phyloP scores from a whole-genome alignment of 345 rosid genomes.

The Eucalyptus cloeziana region DNA sequence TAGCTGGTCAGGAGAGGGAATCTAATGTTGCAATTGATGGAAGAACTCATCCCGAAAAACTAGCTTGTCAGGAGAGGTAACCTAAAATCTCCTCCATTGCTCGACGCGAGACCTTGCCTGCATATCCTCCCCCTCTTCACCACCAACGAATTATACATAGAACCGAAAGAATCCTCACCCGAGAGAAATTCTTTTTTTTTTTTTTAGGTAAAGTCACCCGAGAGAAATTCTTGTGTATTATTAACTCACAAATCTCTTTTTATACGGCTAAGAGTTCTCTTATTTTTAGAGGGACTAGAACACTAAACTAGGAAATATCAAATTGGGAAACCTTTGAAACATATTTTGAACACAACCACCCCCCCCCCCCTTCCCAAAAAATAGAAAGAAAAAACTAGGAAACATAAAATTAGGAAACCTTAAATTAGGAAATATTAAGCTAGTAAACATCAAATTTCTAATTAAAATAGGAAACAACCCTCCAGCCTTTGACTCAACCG shows the following conservation, averaged over 20 bases:
- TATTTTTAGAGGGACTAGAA: not conserved
- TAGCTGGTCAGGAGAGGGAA: not conserved
- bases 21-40: not conserved
- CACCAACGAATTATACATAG: not conserved
- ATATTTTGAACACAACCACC: too few species aligned
- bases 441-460: not conserved
- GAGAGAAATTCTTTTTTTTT: not conserved
- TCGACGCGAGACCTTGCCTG: not conserved
- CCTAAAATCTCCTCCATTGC: not conserved
- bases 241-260: not conserved
- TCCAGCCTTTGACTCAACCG: not conserved
- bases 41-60: not conserved
- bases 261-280: not conserved
- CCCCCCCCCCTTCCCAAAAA: accelerated
- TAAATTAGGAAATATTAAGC: not conserved
- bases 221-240: not conserved
- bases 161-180: not conserved
- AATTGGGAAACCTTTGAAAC: not conserved
- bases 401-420: too few species aligned
- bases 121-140: not conserved
- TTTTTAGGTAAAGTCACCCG: too few species aligned
- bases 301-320: not conserved
- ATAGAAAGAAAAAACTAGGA: not conserved
- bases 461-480: not conserved
- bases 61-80: not conserved